These are phyloP conservation scores for Nyctanthes arbortristis DNA, from an alignment of 257 asterid genomes.

Conservation along the genomic window DNA sequence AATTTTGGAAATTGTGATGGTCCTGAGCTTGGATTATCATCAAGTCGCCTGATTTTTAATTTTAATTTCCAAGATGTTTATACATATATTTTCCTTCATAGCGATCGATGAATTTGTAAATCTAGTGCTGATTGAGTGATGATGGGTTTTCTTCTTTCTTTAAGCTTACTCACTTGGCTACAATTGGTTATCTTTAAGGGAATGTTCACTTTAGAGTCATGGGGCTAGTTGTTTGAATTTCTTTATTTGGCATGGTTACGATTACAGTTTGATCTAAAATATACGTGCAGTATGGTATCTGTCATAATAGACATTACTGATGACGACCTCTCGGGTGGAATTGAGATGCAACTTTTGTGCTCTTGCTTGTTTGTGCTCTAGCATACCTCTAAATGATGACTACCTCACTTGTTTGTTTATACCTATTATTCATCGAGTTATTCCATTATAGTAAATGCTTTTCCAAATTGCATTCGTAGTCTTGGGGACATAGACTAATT, in stretches of 20 bases:
- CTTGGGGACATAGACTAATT: slow-evolving; percentile 7
- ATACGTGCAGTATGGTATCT: neutral
- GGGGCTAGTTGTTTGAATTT: neutral
- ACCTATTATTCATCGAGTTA: too few species aligned
- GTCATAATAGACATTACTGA: neutral
- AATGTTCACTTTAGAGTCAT: neutral
- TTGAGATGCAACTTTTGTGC: slow-evolving; percentile 1
- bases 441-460: neutral
- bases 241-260: neutral
- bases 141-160: slow-evolving; percentile 4
- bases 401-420: too few species aligned
- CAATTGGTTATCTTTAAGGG: slow-evolving; percentile 17
- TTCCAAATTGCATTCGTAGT: neutral
- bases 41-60: slow-evolving; percentile 13
- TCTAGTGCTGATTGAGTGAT: slow-evolving; percentile 17
- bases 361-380: neutral
- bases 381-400: too few species aligned
- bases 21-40: neutral
- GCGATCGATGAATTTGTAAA: slow-evolving; percentile 18
- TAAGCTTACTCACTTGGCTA: slow-evolving; percentile 9
- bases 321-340: neutral
- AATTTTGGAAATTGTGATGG: slow-evolving; percentile 18
- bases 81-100: slow-evolving; percentile 1
- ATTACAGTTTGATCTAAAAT: neutral
- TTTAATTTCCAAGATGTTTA: slow-evolving; percentile 13